Evolutionary conservation across 805 yeast species (phyloP).

Genomic region (Zygosaccharomyces kombuchaensis): DNA sequence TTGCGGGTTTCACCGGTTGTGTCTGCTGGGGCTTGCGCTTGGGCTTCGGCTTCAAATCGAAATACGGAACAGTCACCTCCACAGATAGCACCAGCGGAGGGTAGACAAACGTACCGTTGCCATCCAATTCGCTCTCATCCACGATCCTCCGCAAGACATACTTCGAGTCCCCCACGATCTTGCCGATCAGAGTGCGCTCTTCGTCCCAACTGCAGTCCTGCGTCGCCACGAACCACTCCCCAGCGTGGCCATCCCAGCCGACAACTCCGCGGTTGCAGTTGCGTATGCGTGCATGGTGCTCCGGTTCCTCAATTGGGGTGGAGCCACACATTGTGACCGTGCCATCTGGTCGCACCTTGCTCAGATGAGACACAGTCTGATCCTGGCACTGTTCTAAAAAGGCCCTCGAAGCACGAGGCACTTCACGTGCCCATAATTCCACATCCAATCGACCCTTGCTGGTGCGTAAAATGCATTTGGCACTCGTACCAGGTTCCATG

Average conservation of each 20-base stretch:
- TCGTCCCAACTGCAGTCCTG: constrained; percentile 41
- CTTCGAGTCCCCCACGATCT: constrained; percentile 51
- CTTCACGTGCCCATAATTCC: constrained; percentile 67
- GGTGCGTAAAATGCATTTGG: constrained; percentile 53
- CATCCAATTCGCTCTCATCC: constrained; percentile 31
- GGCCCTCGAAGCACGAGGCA: constrained; percentile 44
- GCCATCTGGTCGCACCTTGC: constrained; percentile 1
- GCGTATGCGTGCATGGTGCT: constrained; percentile 48
- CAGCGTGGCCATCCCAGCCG: constrained; percentile 43
- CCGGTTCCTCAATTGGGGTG: constrained; percentile 24
- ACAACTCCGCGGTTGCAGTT: constrained; percentile 51
- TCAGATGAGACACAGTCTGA: background rate
- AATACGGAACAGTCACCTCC: constrained; percentile 46
- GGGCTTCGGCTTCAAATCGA: constrained; percentile 27
- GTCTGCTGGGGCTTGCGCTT: constrained; percentile 7
- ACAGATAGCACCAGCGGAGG: constrained; percentile 44
- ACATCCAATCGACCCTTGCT: constrained; percentile 55
- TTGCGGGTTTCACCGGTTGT: no score
- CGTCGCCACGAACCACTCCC: constrained; percentile 45
- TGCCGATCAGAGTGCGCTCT: constrained; percentile 45
- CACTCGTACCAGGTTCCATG: constrained; percentile 54
- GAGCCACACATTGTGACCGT: background rate
- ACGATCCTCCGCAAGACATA: constrained; percentile 49
- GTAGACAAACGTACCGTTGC: constrained; percentile 40
- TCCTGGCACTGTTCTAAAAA: constrained; percentile 48